Conservation (phyloP, 176 grass and related monocot species). For the Tillandsia leiboldiana region DNA sequence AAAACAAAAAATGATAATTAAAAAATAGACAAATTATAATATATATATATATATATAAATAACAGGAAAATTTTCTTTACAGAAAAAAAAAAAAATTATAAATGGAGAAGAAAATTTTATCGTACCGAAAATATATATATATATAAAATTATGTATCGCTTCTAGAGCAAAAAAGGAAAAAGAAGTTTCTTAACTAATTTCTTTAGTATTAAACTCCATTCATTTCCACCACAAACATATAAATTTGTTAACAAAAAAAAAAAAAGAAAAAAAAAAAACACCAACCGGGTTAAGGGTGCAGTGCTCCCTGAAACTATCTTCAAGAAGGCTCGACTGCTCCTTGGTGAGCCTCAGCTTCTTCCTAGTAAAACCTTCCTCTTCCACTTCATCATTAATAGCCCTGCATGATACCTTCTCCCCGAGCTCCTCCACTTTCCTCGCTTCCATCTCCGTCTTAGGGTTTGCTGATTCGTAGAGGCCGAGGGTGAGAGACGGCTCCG, state of each 20-base stretch:
- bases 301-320: constrained; percentile 67
- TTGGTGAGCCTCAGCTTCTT: constrained; percentile 63
- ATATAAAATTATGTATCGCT: too few relatives aligned
- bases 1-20: too few relatives aligned
- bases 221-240: background rate
- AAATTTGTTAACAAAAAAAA: background rate
- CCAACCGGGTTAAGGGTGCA: constrained; percentile 50
- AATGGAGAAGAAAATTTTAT: too few relatives aligned
- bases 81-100: too few relatives aligned
- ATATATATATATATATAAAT: too few relatives aligned
- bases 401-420: constrained; percentile 27
- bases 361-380: constrained; percentile 43
- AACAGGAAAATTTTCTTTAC: too few relatives aligned
- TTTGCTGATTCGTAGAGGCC: background rate
- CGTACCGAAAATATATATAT: too few relatives aligned
- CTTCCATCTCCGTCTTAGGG: constrained; percentile 17
- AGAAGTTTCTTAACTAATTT: background rate
- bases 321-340: constrained; percentile 54
- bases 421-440: constrained; percentile 24
- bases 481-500: constrained; percentile 5
- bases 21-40: too few relatives aligned
- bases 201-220: background rate
- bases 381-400: background rate
- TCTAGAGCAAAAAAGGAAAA: too few relatives aligned
- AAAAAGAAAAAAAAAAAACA: background rate